Conservation (phyloP, 2,329 filamentous ascomycete genomes). For the Pseudopithomyces chartarum region DNA sequence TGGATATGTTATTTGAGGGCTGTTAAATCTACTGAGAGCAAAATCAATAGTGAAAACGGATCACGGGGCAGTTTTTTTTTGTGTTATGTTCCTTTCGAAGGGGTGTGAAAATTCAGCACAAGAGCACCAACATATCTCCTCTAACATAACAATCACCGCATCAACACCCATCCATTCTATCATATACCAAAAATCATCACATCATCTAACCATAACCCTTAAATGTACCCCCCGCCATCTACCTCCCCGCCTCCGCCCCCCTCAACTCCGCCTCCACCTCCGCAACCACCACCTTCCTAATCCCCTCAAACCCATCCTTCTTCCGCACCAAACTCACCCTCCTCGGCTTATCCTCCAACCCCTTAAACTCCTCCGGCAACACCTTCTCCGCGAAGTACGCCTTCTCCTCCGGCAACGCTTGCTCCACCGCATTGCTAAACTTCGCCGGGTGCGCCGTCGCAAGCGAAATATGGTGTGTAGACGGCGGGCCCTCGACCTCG, state of each 20-base stretch:
- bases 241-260: slow-evolving; percentile 27
- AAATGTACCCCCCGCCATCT: background rate
- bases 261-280: slow-evolving; percentile 64
- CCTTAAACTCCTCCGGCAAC: slow-evolving; percentile 80
- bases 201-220: background rate
- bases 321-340: slow-evolving; percentile 72
- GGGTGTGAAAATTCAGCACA: no score
- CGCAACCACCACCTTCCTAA: slow-evolving; percentile 74
- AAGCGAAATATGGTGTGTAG: slow-evolving; percentile 75
- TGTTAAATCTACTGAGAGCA: no score
- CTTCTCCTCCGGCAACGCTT: slow-evolving; percentile 72
- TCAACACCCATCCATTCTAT: background rate
- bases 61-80: no score
- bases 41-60: no score
- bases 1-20: no score
- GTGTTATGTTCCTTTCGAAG: no score
- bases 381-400: slow-evolving; percentile 80
- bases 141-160: no score
- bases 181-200: no score
- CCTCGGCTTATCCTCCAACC: slow-evolving; percentile 75
- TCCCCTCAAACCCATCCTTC: slow-evolving; percentile 69
- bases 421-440: slow-evolving; percentile 82
- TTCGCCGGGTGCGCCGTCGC: slow-evolving; percentile 97
- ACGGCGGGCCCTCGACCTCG: slow-evolving; percentile 52
- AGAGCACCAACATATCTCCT: background rate